These are phyloP conservation scores for Lentinula lateritia DNA, from an alignment of 768 basidiomycete genomes.

Conservation along the genomic window DNA sequence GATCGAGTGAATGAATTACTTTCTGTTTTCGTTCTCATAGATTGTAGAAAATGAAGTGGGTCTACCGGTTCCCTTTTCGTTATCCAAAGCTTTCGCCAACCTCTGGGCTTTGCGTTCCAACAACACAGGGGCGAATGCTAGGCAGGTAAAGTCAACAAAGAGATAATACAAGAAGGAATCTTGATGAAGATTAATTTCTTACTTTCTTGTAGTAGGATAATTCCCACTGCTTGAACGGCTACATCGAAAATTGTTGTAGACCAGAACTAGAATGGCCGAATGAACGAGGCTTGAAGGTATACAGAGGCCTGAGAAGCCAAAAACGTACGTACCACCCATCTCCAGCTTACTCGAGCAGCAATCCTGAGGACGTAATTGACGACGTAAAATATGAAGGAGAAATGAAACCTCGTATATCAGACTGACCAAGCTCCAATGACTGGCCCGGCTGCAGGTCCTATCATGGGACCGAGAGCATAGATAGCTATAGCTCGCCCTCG, in stretches of 20 bases:
- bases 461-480: slow-evolving; percentile 58
- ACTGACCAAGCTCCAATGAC: slow-evolving; percentile 54
- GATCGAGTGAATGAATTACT: neutral
- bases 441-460: slow-evolving; percentile 64
- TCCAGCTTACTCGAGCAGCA: slow-evolving; percentile 58
- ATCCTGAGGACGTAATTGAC: slow-evolving; percentile 29
- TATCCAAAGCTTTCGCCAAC: slow-evolving; percentile 31
- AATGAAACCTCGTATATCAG: neutral
- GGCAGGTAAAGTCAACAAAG: slow-evolving; percentile 19
- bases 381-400: neutral
- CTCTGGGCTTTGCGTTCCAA: slow-evolving; percentile 45
- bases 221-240: slow-evolving; percentile 46
- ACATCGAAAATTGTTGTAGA: slow-evolving; percentile 56
- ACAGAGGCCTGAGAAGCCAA: neutral
- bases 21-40: slow-evolving; percentile 25
- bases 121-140: slow-evolving; percentile 39
- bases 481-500: slow-evolving; percentile 60
- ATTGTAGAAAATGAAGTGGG: slow-evolving; percentile 36
- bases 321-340: slow-evolving; percentile 53
- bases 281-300: neutral
- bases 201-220: slow-evolving; percentile 64
- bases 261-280: slow-evolving; percentile 44
- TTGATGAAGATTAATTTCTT: slow-evolving; percentile 12
- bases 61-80: slow-evolving; percentile 34
- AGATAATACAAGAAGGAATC: slow-evolving; percentile 12